These are phyloP conservation scores for Kuraishia molischiana DNA, from an alignment of 805 yeast species.

Conservation along the genomic window DNA sequence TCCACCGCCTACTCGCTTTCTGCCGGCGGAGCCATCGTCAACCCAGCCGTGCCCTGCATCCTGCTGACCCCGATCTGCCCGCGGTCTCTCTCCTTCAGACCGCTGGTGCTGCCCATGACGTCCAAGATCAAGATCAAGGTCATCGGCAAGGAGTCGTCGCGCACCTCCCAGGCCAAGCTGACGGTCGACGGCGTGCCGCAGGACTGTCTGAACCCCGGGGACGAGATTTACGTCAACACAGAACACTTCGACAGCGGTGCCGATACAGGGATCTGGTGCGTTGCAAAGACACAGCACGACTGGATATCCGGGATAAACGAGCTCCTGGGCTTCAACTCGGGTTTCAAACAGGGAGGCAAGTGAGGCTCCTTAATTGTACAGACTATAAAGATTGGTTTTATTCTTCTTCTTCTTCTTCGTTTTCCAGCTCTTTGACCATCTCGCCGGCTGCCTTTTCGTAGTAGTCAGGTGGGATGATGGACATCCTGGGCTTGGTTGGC, in stretches of 20 bases:
- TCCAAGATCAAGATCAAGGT: slow-evolving; percentile 63
- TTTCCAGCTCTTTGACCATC: slow-evolving; percentile 15
- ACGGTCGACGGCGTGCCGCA: slow-evolving; percentile 82
- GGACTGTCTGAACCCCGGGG: slow-evolving; percentile 59
- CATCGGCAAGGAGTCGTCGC: slow-evolving; percentile 32
- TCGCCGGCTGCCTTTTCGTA: slow-evolving; percentile 17
- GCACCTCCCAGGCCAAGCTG: slow-evolving; percentile 37
- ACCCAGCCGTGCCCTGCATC: slow-evolving; percentile 78
- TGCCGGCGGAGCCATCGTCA: slow-evolving; percentile 89
- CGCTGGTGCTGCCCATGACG: slow-evolving; percentile 69
- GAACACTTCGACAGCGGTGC: slow-evolving; percentile 24
- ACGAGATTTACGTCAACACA: slow-evolving; percentile 63
- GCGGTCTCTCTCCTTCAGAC: slow-evolving; percentile 82
- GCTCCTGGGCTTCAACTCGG: slow-evolving; percentile 78
- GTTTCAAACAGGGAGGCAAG: slow-evolving; percentile 44
- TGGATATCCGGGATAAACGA: slow-evolving; percentile 91
- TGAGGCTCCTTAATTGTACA: not conserved
- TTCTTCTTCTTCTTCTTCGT: slow-evolving; percentile 6
- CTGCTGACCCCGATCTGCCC: slow-evolving; percentile 89
- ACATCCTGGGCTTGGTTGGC: not conserved
- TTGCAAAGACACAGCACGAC: slow-evolving; percentile 73
- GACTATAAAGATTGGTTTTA: not conserved
- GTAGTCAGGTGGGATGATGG: slow-evolving; percentile 13
- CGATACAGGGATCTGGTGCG: slow-evolving; percentile 72
- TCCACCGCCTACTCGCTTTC: slow-evolving; percentile 87